A percentile compares a stretch with the other conserved stretches of the same genome.
These are phyloP conservation scores for Albugo laibachii DNA, from an alignment of 352 stramenopile genomes.

Conservation along the genomic window DNA sequence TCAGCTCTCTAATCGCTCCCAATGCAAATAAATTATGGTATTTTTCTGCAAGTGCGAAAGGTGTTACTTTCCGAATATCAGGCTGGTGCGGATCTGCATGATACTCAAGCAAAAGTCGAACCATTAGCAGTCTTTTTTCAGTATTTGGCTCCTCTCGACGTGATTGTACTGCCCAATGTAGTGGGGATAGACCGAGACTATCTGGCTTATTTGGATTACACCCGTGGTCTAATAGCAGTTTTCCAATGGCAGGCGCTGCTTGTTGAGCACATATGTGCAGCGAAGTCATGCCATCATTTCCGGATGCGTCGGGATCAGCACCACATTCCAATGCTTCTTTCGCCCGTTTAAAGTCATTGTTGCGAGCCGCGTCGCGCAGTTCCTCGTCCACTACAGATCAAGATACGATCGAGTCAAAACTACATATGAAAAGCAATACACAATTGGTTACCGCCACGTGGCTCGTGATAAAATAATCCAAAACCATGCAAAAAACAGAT, in stretches of 20 bases:
- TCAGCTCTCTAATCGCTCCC: no score
- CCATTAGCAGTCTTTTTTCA: conserved; percentile 41
- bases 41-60: no score
- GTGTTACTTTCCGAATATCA: no score
- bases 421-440: not conserved
- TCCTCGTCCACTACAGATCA: conserved; percentile 41
- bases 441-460: conserved; percentile 30
- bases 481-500: conserved; percentile 19
- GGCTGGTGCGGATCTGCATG: conserved; percentile 15
- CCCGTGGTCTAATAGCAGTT: conserved; percentile 34
- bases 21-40: no score
- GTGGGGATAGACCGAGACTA: conserved; percentile 42
- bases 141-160: conserved; percentile 48
- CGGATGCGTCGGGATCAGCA: conserved; percentile 24
- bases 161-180: conserved; percentile 71
- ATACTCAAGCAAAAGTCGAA: conserved; percentile 36
- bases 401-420: not conserved
- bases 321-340: conserved; percentile 35
- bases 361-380: conserved; percentile 41
- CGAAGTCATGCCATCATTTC: conserved; percentile 38
- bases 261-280: conserved; percentile 69
- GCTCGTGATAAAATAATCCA: conserved; percentile 40
- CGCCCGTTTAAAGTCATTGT: conserved; percentile 44
- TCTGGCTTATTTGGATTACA: conserved; percentile 41
- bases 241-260: conserved; percentile 29